Evolutionary conservation across 371 early-diverging fungal species (phyloP), one percentile per base, ranked within the genome.

Genomic region (Mucor mucedo): DNA sequence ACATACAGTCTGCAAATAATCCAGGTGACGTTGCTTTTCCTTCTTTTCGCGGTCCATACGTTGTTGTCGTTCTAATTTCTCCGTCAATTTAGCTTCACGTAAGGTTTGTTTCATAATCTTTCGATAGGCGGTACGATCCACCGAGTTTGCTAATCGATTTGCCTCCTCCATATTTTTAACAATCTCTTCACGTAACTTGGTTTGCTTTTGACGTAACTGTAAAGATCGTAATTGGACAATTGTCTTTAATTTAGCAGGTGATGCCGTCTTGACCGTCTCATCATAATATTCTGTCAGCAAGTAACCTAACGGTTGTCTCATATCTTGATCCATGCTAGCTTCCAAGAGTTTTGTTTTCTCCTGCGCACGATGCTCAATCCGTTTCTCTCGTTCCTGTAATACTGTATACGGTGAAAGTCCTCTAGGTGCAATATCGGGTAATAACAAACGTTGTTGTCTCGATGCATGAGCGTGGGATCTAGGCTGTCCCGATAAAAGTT

Each of bases 61-160:
- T 65, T 94, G 93, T 63, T 90, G 91, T n/a, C 89, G 81, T 70
- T 97, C 97, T 30, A 93, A 82, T 69, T 87, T 89, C 71, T 96
- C 97, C 3, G 96, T 94, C 67, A 90, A 83, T 27, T 90, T 81
- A 6, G 94, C 93, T 63, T 97, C 96, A 16, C 94, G 87, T 50
- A 93, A 65, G 3, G 92, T 88, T 60, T 89, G 92, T 71, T 93
- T 95, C 87, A 95, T 95, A 73, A 91, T 81, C 28, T 94, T 84
- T 38, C 93, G 89, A 69, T 89, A 94, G 2, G 86, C 78, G 2
- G 87, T 75, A 42, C 95, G 86, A 73, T 96, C 93, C 7, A 89
- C 78, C 0, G 90, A 87, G 30, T 93, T 92, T 1, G 88, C 85
- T 40, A 95, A 73, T 63, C 89, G 89, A 14, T 94, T 89, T 8